Base-by-base conservation (phyloP, 1,284 basidiomycete genomes). In the Sphagnurus paluster region DNA sequence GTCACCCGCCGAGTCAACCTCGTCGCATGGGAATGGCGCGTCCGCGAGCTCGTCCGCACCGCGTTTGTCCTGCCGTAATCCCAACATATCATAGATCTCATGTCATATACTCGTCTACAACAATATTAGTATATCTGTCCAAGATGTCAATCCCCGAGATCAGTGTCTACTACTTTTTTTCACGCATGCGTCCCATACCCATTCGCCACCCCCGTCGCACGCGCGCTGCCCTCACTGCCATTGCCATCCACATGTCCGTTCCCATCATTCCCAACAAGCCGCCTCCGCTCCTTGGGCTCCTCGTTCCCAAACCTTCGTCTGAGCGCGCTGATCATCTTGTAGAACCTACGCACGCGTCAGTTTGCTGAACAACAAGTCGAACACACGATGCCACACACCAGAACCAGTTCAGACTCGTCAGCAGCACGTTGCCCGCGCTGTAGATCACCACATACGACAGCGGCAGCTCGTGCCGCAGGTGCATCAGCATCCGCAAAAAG, bases 1-100 rank as follows among this genome's bases (percentile, higher is more conserved):
- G 80, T 90, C 17, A 77, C 79, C 11, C 76, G 80, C 40, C 79
- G 79, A 46, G 77, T 78, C 24, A 91, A 91, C 58, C 80, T 91
- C 24, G 79, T 88, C 32, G 75, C 77, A 32, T 91, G 88, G 87
- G 87, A 90, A 60, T 75, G 70, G 53, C 69, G 79, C 30, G 82
- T 90, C 16, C 76, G 82, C 38, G 64, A 69, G n/a, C 68, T 76
- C 43, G 79, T 90, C 5, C 69, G 74, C 34, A 66, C 68, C 39
- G 75, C 79, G 3, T 89, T 86, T 56, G 52, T 45, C 16, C 14
- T 33, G 23, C 25, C 10, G 2, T 14, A 33, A 4, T 33, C 29
- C 29, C 29, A 10, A 11, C 29, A 32, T 6, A 26, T 6, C 11
- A 26, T 7, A 26, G 6, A 26, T 7, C 25, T 11, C 25, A 26